phyloP scores from a whole-genome alignment of 176 grass and related monocot species.

The Bonia amplexicaulis region DNA sequence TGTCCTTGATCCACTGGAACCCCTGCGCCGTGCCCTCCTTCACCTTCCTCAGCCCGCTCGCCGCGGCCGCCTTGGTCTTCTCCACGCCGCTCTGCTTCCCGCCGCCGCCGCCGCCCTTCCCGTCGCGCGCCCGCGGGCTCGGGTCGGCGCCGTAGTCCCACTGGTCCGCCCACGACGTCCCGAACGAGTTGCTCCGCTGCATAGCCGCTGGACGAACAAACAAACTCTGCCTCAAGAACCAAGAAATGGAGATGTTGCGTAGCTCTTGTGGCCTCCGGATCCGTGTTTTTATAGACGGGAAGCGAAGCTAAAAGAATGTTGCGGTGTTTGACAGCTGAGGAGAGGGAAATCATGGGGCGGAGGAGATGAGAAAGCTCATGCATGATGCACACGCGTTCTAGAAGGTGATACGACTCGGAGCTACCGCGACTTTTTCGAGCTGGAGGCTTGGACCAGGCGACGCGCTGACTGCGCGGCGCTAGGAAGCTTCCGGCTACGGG shows the following conservation, averaged over 20 bases:
- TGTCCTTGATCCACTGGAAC: constrained; percentile 85
- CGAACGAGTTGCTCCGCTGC: constrained; percentile 52
- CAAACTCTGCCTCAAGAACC: neutral
- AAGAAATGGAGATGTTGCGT: neutral
- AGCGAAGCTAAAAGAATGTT: neutral
- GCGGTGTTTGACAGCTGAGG: constrained; percentile 14
- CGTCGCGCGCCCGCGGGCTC: neutral
- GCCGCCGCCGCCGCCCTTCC: neutral
- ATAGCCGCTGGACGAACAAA: neutral
- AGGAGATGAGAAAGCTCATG: neutral
- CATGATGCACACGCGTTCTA: constrained; percentile 19
- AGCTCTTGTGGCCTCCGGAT: neutral
- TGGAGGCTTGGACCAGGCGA: neutral
- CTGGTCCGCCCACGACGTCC: constrained; percentile 91
- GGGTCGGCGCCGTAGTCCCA: constrained; percentile 64
- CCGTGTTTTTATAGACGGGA: neutral
- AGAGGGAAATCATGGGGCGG: neutral
- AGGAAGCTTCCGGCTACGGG: too few species aligned
- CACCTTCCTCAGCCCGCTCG: constrained; percentile 66
- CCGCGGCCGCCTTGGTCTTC: constrained; percentile 58
- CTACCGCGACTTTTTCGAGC: neutral
- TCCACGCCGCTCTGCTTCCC: constrained; percentile 27
- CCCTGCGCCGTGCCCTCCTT: constrained; percentile 61
- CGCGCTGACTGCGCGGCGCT: too few species aligned
- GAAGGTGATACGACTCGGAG: neutral